phyloP scores from a whole-genome alignment of 1,284 basidiomycete genomes.

The Boletus smithii region DNA sequence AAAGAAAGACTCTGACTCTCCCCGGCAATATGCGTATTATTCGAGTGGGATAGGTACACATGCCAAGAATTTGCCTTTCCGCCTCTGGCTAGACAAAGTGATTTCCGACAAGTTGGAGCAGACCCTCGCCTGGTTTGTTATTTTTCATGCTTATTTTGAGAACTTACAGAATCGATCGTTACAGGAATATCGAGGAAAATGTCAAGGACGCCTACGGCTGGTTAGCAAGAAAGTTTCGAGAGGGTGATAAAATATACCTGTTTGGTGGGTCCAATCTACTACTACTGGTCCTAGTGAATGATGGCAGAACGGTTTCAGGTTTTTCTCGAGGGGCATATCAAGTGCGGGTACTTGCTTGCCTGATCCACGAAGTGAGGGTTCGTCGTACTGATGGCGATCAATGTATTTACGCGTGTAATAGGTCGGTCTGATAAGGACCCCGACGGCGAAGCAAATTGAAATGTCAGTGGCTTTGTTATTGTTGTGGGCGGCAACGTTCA shows the following conservation, averaged over 20 bases:
- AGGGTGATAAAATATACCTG: constrained; percentile 36
- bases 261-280: constrained; percentile 30
- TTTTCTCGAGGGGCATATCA: background rate
- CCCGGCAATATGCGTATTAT: background rate
- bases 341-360: background rate
- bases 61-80: background rate
- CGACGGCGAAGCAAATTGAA: background rate
- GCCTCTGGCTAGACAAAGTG: background rate
- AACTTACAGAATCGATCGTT: background rate
- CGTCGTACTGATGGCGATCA: background rate
- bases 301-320: constrained; percentile 6
- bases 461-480: background rate
- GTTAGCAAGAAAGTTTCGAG: constrained; percentile 33
- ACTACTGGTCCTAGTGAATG: constrained; percentile 25
- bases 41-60: background rate
- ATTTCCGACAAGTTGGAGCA: background rate
- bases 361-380: background rate
- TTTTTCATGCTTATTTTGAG: background rate
- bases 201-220: constrained; percentile 36
- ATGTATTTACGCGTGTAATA: background rate
- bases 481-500: background rate
- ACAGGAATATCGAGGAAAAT: constrained; percentile 17
- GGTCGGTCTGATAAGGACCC: background rate
- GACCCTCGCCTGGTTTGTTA: constrained; percentile 8
- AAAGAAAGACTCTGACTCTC: background rate